phyloP scores from a whole-genome alignment of 257 asterid genomes.

The Solanum acaule region DNA sequence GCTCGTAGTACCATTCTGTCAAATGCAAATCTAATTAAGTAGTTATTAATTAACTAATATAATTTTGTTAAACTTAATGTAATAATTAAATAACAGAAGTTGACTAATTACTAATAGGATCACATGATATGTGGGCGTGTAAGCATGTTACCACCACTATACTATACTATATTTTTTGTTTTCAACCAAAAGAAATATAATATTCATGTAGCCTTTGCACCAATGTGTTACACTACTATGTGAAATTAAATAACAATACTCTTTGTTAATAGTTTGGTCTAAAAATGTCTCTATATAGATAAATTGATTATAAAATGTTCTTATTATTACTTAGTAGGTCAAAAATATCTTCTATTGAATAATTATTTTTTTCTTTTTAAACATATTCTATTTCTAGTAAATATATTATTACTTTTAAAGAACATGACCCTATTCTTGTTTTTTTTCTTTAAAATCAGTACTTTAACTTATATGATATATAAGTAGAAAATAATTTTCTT shows the following conservation, averaged over 20 bases:
- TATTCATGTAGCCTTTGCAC: not conserved
- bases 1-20: not conserved
- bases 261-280: not conserved
- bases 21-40: not conserved
- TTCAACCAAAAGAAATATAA: not conserved
- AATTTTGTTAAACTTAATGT: not conserved
- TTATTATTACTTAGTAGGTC: not conserved
- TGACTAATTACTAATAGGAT: conserved; percentile 3
- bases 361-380: too few relatives aligned
- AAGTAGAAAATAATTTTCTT: too few relatives aligned
- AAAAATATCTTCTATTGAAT: too few relatives aligned
- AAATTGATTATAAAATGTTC: too few relatives aligned
- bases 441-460: too few relatives aligned
- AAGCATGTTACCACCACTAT: not conserved
- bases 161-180: not conserved
- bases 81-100: not conserved
- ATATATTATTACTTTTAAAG: not conserved
- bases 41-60: not conserved
- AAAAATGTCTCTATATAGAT: not conserved
- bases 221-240: not conserved
- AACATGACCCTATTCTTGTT: too few relatives aligned
- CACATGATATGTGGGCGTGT: conserved; percentile 16
- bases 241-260: not conserved
- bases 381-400: not conserved
- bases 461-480: not conserved